Evolutionary conservation across 352 stramenopile genomes (phyloP), one percentile per base, ranked within the genome.

Genomic region (Phytophthora palmivora): DNA sequence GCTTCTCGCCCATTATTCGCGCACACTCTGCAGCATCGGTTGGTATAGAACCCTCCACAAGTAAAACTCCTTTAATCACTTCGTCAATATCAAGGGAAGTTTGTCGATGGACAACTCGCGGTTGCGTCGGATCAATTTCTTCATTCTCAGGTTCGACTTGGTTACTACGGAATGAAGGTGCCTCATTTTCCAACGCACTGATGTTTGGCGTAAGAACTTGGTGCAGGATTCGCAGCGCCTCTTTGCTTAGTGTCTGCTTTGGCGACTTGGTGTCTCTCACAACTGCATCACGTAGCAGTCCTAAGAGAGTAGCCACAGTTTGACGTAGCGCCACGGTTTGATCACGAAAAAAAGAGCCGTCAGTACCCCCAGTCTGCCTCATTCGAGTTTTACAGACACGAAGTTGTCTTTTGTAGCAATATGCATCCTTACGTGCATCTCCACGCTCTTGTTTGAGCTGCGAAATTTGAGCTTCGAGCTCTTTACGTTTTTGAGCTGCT

Each of bases 161-260:
- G 10, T 58, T 54, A 8, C 42, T 33, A 10, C 32, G 36, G 14
- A 32, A 44, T 10, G 36, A 44, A 36, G 18, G 24, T n/a, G 26
- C 30, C 4, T 57, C 43, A 48, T 38, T 55, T 16, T 63, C 30
- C 26, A 30, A 12, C 4, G n/a, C 12, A 14, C 28, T 33, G 24
- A 67, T 15, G 19, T n/a, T 51, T 50, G 57, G 57, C 21, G 63
- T 48, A 34, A 72, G 14, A 19, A 72, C 44, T 47, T 77, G 60
- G 0, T 63, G 44, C 6, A 84, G 43, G 24, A 84, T 57, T 15
- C 54, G 57, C 21, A 87, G 8, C 12, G 73, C 45, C 45, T 88
- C 81, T 32, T 87, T 91, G 55, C 81, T 89, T 10, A 87, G 33
- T 30, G 38, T 72, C 45, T 87, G 82, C 53, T 89, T 89, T 1